A percentile compares a stretch with the other conserved stretches of the same genome.
These are phyloP conservation scores for Cladophialophora chaetospira DNA, from an alignment of 2,329 filamentous ascomycete species.

Conservation along the genomic window DNA sequence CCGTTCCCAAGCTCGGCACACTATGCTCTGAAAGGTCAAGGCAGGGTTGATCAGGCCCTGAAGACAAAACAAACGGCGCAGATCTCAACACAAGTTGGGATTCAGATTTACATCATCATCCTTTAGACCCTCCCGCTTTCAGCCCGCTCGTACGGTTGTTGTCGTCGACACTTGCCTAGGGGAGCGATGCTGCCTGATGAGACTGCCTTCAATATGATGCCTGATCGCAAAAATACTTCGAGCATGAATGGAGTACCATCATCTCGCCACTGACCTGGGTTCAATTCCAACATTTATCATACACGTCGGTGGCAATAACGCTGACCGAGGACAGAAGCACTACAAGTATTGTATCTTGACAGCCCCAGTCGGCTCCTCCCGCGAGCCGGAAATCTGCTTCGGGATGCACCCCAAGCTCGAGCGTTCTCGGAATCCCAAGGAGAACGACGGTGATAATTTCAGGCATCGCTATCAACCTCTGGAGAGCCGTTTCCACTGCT, in stretches of 20 bases:
- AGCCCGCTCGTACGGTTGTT: not conserved
- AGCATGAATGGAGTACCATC: no score
- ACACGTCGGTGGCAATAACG: not conserved
- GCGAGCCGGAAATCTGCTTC: not conserved
- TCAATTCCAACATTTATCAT: not conserved
- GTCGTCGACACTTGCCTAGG: not conserved
- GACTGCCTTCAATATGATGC: no score
- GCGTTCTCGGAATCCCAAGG: not conserved
- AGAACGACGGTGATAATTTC: not conserved
- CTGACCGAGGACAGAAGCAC: not conserved
- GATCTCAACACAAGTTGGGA: constrained; percentile 1
- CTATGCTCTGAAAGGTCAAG: constrained; percentile 9
- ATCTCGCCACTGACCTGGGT: not conserved
- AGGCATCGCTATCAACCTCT: constrained; percentile 8
- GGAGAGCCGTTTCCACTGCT: constrained; percentile 10
- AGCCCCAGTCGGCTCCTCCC: not conserved
- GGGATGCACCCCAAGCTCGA: not conserved
- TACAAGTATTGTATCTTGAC: not conserved
- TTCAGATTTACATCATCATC: not conserved
- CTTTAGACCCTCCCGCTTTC: not conserved
- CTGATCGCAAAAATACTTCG: no score
- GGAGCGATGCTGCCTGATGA: not conserved
- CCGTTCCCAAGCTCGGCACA: constrained; percentile 14
- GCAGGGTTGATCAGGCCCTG: constrained; percentile 3
- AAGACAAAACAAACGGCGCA: constrained; percentile 1